Evolutionary conservation across 2,329 filamentous ascomycete genomes (phyloP).

Genomic region (Tricladium varicosporioides): DNA sequence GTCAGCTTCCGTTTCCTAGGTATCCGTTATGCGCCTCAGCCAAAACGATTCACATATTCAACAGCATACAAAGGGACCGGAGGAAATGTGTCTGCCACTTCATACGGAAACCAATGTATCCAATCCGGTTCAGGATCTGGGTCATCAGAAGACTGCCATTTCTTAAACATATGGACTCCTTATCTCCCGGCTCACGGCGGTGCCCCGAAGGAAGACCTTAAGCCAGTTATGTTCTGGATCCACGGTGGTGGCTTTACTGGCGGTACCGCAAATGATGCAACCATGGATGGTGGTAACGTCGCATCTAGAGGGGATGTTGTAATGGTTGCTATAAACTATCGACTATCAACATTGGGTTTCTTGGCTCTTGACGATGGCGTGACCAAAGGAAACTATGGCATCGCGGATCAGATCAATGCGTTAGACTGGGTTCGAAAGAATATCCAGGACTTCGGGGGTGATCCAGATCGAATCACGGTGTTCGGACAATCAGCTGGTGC

Average conservation of each 20-base stretch:
- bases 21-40: conserved; percentile 26
- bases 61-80: conserved; percentile 40
- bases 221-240: conserved; percentile 36
- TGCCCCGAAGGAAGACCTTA: conserved; percentile 8
- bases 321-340: conserved; percentile 41
- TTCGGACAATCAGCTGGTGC: conserved; percentile 49
- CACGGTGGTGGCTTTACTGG: conserved; percentile 34
- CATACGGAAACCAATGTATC: conserved; percentile 44
- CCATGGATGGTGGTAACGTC: conserved; percentile 24
- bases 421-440: conserved; percentile 36
- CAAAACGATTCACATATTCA: conserved; percentile 37
- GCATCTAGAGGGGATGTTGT: conserved; percentile 26
- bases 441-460: conserved; percentile 37
- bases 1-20: conserved; percentile 41
- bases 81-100: conserved; percentile 43
- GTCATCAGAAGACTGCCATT: conserved; percentile 54
- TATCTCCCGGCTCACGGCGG: conserved; percentile 27
- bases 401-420: conserved; percentile 39
- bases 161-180: conserved; percentile 52
- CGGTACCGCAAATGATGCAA: conserved; percentile 21
- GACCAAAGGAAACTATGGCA: conserved; percentile 43
- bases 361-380: conserved; percentile 45
- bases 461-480: conserved; percentile 34
- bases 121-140: conserved; percentile 36
- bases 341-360: conserved; percentile 43